Conservation (phyloP, 2,329 filamentous ascomycete genomes). For the Talaromyces sp. region DNA sequence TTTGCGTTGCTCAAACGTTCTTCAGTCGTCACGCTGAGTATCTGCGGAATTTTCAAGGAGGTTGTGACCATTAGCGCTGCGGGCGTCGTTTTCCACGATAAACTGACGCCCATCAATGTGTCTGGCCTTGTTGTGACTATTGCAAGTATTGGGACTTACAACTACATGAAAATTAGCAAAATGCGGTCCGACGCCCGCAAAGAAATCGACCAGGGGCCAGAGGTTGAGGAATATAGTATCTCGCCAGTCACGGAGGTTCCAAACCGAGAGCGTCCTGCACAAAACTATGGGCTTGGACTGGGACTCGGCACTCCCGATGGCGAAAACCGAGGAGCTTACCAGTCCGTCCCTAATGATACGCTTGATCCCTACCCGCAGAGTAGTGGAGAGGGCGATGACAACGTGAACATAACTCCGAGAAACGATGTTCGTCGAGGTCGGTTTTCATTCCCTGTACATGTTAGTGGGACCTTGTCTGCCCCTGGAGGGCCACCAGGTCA, state of each 20-base stretch:
- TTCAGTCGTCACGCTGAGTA: constrained; percentile 90
- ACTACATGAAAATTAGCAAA: constrained; percentile 86
- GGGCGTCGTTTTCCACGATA: constrained; percentile 81
- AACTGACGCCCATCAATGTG: constrained; percentile 80
- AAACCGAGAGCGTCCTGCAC: constrained; percentile 1
- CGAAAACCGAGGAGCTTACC: constrained; percentile 21
- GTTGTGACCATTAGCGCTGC: constrained; percentile 92
- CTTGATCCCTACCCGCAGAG: constrained; percentile 14
- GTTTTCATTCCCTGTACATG: constrained; percentile 27
- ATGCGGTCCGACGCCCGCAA: constrained; percentile 72
- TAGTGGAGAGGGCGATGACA: constrained; percentile 16
- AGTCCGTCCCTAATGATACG: constrained; percentile 20
- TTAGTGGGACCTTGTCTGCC: constrained; percentile 24
- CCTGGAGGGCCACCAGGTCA: constrained; percentile 22
- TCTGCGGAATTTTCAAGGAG: constrained; percentile 98
- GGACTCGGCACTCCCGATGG: constrained; percentile 12
- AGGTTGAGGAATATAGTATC: constrained; percentile 7
- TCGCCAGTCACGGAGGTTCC: constrained; percentile 2
- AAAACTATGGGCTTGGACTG: constrained; percentile 5
- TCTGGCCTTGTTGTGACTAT: constrained; percentile 85
- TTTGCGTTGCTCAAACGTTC: constrained; percentile 93
- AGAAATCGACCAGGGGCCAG: constrained; percentile 6
- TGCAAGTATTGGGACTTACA: constrained; percentile 79
- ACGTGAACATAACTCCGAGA: constrained; percentile 20
- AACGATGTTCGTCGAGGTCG: constrained; percentile 18